Conservation (phyloP, 768 basidiomycete genomes). For the Cyclocybe aegerita region DNA sequence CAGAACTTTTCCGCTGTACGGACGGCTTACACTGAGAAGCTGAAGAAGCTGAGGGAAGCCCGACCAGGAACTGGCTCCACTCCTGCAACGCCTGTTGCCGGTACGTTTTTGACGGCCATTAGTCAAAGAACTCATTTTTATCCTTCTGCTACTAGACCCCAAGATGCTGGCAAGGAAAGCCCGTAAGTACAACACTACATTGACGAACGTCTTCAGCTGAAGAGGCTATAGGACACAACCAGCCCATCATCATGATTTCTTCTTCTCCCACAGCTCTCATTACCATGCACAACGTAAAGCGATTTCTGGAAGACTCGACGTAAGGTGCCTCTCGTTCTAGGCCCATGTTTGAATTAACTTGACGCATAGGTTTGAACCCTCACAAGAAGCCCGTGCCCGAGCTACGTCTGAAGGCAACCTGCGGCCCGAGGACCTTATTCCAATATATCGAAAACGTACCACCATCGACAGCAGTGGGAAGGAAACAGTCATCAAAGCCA, state of each 20-base stretch:
- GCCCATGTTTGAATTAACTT: not conserved
- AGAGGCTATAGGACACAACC: constrained; percentile 55
- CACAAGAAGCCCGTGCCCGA: constrained; percentile 70
- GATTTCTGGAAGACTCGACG: constrained; percentile 88
- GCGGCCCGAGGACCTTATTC: constrained; percentile 78
- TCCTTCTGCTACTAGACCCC: constrained; percentile 35
- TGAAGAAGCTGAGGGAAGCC: constrained; percentile 75
- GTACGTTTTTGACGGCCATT: constrained; percentile 19
- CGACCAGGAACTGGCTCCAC: constrained; percentile 44
- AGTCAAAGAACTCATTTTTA: not conserved
- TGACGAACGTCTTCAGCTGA: not conserved
- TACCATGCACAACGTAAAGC: constrained; percentile 97
- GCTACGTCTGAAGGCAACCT: constrained; percentile 70
- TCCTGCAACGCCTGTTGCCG: constrained; percentile 38
- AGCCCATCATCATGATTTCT: constrained; percentile 97
- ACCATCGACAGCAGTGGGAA: constrained; percentile 64
- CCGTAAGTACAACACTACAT: constrained; percentile 42
- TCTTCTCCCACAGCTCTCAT: constrained; percentile 93
- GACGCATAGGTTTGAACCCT: constrained; percentile 62
- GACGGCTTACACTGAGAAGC: constrained; percentile 65
- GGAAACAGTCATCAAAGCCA: constrained; percentile 53
- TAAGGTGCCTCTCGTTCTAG: constrained; percentile 31
- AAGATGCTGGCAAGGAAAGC: constrained; percentile 71
- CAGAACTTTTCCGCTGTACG: constrained; percentile 83
- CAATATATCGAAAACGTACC: constrained; percentile 85